These are phyloP conservation scores for Hyphopichia pseudoburtonii DNA, from an alignment of 1,139 yeast species.

Conservation along the genomic window DNA sequence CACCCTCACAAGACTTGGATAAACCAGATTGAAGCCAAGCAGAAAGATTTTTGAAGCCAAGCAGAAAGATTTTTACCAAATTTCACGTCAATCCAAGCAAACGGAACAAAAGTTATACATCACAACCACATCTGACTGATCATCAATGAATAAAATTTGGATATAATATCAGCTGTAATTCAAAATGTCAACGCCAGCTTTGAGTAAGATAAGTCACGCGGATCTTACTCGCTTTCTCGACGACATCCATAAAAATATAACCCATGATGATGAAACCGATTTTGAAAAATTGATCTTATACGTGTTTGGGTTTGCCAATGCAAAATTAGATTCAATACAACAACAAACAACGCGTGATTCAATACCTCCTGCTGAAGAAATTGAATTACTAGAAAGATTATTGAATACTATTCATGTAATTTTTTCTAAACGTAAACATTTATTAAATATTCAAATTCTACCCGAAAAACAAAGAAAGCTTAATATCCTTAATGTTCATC, in stretches of 20 bases:
- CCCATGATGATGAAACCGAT: slow-evolving; percentile 33
- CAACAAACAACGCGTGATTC: neutral
- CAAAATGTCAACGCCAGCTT: slow-evolving; percentile 3
- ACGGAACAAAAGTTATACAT: too few species aligned
- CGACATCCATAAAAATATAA: slow-evolving; percentile 36
- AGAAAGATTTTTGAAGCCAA: too few species aligned
- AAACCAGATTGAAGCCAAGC: too few species aligned
- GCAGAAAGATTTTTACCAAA: too few species aligned
- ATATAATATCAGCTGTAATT: too few species aligned
- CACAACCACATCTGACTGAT: too few species aligned
- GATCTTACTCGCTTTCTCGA: slow-evolving; percentile 35
- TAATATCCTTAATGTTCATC: neutral
- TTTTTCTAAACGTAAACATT: slow-evolving; percentile 25
- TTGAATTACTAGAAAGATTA: slow-evolving; percentile 18
- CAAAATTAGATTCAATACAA: slow-evolving; percentile 14
- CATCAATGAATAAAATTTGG: too few species aligned
- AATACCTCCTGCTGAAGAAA: slow-evolving; percentile 3
- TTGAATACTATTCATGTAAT: slow-evolving; percentile 30
- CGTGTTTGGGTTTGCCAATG: slow-evolving; percentile 32
- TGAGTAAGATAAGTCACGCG: slow-evolving; percentile 19
- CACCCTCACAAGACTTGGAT: too few species aligned
- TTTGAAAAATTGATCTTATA: slow-evolving; percentile 37
- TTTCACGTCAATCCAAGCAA: too few species aligned
- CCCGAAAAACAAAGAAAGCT: slow-evolving; percentile 5
- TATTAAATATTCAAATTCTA: slow-evolving; percentile 22